phyloP scores from a whole-genome alignment of 2,329 filamentous ascomycete genomes.

The Colletotrichum sp. region DNA sequence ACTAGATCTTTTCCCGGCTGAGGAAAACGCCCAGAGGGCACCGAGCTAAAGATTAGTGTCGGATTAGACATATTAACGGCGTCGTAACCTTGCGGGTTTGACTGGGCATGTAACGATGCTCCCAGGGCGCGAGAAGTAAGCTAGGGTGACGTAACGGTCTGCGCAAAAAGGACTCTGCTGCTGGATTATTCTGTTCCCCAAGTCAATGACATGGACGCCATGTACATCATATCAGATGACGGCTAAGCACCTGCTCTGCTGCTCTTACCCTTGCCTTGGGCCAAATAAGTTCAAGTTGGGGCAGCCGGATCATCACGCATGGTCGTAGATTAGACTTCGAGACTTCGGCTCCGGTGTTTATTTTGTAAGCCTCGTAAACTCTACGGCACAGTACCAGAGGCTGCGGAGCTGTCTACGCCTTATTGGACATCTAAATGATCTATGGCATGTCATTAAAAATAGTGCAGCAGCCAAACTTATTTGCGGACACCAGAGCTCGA shows the following conservation, averaged over 20 bases:
- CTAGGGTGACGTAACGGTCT: neutral
- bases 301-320: neutral
- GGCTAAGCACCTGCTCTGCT: neutral
- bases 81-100: neutral
- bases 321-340: neutral
- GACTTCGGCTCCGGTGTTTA: neutral
- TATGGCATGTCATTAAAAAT: neutral
- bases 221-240: neutral
- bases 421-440: neutral
- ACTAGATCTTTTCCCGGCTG: neutral
- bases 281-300: neutral
- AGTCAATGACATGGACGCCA: neutral
- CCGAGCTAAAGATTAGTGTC: neutral
- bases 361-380: neutral
- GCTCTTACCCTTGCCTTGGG: neutral
- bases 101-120: neutral
- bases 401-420: neutral
- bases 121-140: neutral
- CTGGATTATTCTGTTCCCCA: neutral
- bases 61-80: neutral
- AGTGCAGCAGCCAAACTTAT: fast-evolving
- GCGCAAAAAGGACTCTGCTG: neutral
- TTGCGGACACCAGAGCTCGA: neutral
- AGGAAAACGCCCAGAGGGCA: neutral
- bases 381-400: neutral